Conservation (phyloP, 306 rosid species). For the Cucumis melo region DNA sequence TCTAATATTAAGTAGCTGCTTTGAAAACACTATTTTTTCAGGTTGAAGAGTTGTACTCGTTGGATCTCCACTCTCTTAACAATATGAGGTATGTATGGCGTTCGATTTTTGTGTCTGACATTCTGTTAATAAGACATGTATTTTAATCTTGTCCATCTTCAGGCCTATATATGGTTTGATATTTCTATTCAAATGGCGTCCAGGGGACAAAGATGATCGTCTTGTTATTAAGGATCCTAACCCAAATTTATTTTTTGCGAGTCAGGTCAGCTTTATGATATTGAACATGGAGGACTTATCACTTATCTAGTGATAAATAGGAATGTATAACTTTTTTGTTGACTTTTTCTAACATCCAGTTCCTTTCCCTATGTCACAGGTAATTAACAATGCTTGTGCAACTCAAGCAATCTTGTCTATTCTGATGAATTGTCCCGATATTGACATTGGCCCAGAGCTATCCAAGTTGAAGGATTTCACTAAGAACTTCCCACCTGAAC, state of each 20-base stretch:
- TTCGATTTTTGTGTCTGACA: neutral
- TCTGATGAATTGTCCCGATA: conserved; percentile 74
- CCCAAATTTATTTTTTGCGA: conserved; percentile 91
- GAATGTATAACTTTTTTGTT: neutral
- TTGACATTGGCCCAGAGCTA: conserved; percentile 85
- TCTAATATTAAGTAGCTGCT: neutral
- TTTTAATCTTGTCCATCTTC: conserved; percentile 15
- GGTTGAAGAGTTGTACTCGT: conserved; percentile 93
- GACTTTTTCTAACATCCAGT: neutral
- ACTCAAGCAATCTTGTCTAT: conserved; percentile 97
- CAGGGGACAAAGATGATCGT: conserved; percentile 93
- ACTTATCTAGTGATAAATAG: neutral
- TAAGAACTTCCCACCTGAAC: conserved; percentile 88
- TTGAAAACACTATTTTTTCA: conserved; percentile 24
- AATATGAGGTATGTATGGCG: conserved; percentile 51
- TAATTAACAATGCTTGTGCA: conserved; percentile 96
- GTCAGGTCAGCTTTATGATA: conserved; percentile 54
- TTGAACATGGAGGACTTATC: neutral
- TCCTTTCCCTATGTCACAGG: conserved; percentile 25
- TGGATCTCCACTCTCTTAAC: conserved; percentile 71
- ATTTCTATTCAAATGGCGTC: conserved; percentile 97
- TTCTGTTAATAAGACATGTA: neutral
- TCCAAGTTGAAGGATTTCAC: conserved; percentile 75
- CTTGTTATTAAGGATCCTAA: conserved; percentile 80
- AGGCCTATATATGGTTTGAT: conserved; percentile 97